These are phyloP conservation scores for Sporothrix inflata DNA, from an alignment of 2,329 filamentous ascomycete genomes.

Conservation along the genomic window DNA sequence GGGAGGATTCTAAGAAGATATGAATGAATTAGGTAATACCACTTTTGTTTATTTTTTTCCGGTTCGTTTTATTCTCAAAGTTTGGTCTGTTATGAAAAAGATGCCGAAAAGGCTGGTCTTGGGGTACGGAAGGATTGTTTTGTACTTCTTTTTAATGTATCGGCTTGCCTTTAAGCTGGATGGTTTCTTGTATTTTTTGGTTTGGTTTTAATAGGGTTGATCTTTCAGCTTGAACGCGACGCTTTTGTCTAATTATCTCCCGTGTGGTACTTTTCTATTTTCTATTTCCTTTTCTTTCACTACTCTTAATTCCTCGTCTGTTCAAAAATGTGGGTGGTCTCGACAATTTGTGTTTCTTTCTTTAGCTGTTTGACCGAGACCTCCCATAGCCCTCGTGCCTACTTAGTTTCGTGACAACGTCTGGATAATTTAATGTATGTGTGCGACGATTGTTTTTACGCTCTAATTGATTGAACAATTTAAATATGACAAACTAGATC, in stretches of 20 bases:
- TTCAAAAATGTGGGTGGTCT: not conserved
- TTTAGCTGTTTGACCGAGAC: not conserved
- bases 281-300: not conserved
- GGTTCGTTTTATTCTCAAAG: not conserved
- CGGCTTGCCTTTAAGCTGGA: not conserved
- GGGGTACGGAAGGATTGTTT: not conserved
- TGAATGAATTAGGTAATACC: conserved; percentile 20
- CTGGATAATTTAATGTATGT: not conserved
- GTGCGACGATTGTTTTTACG: too few species aligned
- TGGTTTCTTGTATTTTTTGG: not conserved
- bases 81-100: not conserved
- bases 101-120: not conserved
- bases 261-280: not conserved
- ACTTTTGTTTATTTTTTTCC: not conserved
- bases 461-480: not conserved
- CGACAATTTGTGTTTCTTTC: not conserved
- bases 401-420: not conserved
- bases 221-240: not conserved
- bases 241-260: not conserved
- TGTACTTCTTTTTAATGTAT: not conserved
- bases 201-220: not conserved
- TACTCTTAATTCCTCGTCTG: not conserved
- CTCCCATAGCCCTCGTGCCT: not conserved
- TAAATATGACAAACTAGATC: not conserved
- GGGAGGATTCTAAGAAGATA: not conserved